Evolutionary conservation across 1,284 basidiomycete species (phyloP).

Genomic region (Fomitiporia mediterranea): DNA sequence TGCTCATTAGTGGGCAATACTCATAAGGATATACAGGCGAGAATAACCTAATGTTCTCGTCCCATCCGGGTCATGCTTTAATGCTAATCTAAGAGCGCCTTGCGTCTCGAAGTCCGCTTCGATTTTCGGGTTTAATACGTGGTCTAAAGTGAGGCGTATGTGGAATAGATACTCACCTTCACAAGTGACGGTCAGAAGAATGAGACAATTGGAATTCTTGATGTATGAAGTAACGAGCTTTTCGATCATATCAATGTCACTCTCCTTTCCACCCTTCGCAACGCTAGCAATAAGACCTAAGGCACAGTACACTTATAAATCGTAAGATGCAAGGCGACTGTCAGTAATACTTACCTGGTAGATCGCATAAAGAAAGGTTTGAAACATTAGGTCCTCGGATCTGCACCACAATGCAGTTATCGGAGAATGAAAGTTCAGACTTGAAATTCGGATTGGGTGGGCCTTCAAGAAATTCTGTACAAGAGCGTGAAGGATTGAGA

Average conservation of each 20-base stretch:
- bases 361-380: conserved; percentile 67
- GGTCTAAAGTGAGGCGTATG: not conserved
- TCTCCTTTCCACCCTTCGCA: conserved; percentile 38
- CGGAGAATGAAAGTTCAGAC: conserved; percentile 52
- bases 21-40: conserved; percentile 21
- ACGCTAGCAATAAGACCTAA: conserved; percentile 64
- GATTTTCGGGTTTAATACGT: not conserved
- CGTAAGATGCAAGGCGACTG: not conserved
- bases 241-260: conserved; percentile 60
- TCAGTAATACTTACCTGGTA: conserved; percentile 46
- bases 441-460: conserved; percentile 23
- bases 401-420: conserved; percentile 58
- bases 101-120: conserved; percentile 75
- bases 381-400: conserved; percentile 64
- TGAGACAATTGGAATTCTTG: conserved; percentile 57
- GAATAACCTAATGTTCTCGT: conserved; percentile 67
- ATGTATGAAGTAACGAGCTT: conserved; percentile 58
- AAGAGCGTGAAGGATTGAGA: conserved; percentile 50
- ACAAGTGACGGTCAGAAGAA: conserved; percentile 67
- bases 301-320: not conserved
- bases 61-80: conserved; percentile 51
- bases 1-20: not conserved
- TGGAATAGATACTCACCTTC: conserved; percentile 46
- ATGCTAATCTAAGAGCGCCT: conserved; percentile 56
- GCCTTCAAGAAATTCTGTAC: conserved; percentile 36